Percentiles rank a stretch among this genome's conserved stretches.
Conservation (phyloP, 306 rosid genomes). For the Pyrus pyrifolia region DNA sequence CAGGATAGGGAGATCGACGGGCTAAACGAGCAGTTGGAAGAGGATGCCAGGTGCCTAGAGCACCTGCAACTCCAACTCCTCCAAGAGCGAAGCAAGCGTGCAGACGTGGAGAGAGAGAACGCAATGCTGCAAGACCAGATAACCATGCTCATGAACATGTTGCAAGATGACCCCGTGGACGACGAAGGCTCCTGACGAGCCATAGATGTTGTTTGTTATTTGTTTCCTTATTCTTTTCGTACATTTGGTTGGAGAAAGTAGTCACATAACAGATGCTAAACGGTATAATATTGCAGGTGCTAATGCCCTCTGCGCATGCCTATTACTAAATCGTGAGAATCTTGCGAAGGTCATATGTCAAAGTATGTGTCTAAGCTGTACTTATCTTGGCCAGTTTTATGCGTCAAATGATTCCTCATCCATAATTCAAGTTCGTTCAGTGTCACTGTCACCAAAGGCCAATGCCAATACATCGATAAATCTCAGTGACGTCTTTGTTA, state of each 20-base stretch:
- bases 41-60: constrained; percentile 63
- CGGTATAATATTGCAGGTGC: constrained; percentile 1
- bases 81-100: constrained; percentile 65
- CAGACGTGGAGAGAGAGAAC: constrained; percentile 68
- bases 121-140: constrained; percentile 74
- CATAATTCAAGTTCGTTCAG: not conserved
- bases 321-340: not conserved
- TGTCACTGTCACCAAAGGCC: no score
- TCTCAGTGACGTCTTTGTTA: no score
- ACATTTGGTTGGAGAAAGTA: constrained; percentile 18
- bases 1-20: constrained; percentile 90
- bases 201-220: constrained; percentile 7
- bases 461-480: no score
- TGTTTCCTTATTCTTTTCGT: constrained; percentile 33
- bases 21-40: constrained; percentile 77
- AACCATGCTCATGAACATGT: constrained; percentile 87
- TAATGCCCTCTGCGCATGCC: constrained; percentile 12
- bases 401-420: not conserved
- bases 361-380: not conserved
- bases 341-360: not conserved
- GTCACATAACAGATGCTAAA: not conserved
- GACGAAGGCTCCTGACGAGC: constrained; percentile 48
- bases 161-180: constrained; percentile 47
- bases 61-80: constrained; percentile 79
- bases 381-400: not conserved